These are phyloP conservation scores for Nemania abortiva DNA, from an alignment of 2,329 filamentous ascomycete genomes.

Conservation along the genomic window DNA sequence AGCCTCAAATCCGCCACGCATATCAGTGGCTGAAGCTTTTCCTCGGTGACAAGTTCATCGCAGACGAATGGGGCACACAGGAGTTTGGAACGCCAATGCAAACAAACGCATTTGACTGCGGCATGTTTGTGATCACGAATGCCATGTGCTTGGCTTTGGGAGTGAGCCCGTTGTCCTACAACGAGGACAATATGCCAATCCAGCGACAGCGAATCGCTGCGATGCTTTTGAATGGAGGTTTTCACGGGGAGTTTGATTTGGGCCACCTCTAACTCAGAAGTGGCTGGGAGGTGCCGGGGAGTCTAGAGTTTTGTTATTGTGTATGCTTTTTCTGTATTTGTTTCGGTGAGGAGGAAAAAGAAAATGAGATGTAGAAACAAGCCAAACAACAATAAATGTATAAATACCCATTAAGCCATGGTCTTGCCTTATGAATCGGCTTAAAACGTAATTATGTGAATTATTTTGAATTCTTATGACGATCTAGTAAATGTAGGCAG, in stretches of 20 bases:
- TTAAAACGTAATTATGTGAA: too few species aligned
- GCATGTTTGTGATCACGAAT: constrained; percentile 82
- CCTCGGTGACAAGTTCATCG: constrained; percentile 65
- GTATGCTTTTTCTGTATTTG: too few species aligned
- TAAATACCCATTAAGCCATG: too few species aligned
- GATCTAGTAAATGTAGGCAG: too few species aligned
- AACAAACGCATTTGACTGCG: constrained; percentile 78
- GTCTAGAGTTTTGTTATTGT: too few species aligned
- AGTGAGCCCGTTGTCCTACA: constrained; percentile 64
- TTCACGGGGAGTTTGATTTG: constrained; percentile 66
- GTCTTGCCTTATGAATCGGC: too few species aligned
- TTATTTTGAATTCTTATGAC: too few species aligned
- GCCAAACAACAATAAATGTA: too few species aligned
- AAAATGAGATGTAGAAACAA: too few species aligned
- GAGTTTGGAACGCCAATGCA: constrained; percentile 67
- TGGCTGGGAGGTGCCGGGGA: not conserved
- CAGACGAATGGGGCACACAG: constrained; percentile 70
- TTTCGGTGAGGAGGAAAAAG: too few species aligned
- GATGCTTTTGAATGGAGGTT: constrained; percentile 75
- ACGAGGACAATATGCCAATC: constrained; percentile 65
- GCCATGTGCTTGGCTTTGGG: constrained; percentile 71
- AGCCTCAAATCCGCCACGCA: constrained; percentile 56
- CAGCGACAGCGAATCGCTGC: constrained; percentile 74
- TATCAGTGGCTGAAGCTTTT: constrained; percentile 69
- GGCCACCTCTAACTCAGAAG: constrained; percentile 52